Evolutionary conservation across 257 asterid species (phyloP), one percentile per base, ranked within the genome.

Genomic region (Fraxinus quadrangulata): DNA sequence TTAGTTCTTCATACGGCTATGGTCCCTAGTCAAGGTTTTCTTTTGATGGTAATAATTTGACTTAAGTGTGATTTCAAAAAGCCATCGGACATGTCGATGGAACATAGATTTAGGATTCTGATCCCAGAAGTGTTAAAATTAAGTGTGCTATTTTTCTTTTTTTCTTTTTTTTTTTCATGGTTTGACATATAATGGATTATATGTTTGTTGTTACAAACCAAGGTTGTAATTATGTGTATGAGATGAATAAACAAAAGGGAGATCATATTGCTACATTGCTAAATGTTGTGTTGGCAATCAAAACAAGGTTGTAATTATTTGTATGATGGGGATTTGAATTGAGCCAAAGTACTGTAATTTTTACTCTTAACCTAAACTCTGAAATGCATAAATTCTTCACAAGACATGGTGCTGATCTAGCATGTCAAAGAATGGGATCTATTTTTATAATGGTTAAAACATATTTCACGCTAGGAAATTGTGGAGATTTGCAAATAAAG

Each of bases 1-100:
- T 73, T 54, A 73, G 70, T 74, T 71, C 85, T 11, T 63, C 79
- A 9, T 82, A 82, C 5, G 86, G 81, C 31, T 40, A 71, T 68
- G 36, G 83, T 74, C 82, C 33, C 76, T 87, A 87, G 81, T 21
- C 5, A 33, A 31, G 31, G 77, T 67, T 71, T 78, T n/a, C 70
- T 34, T 37, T 59, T 21, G 23, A 34, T 16, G 40, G 67, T 31
- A 33, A 11, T 47, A 21, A 68, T 14, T 74, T 78, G 3, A 19
- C 19, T 56, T 68, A 36, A 67, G 71, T 39, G 5, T 45, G 72
- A 37, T 56, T 65, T 54, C 65, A 34, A 2, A 73, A 72, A 2
- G 19, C 73, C 70, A 31, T 70, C 49, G 66, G 21, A 16, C 56
- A 6, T 36, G 37, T 31, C 14, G 17, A 24, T 66, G 66, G 31